Conservation (phyloP, 306 rosid species). For the Prunus padus region DNA sequence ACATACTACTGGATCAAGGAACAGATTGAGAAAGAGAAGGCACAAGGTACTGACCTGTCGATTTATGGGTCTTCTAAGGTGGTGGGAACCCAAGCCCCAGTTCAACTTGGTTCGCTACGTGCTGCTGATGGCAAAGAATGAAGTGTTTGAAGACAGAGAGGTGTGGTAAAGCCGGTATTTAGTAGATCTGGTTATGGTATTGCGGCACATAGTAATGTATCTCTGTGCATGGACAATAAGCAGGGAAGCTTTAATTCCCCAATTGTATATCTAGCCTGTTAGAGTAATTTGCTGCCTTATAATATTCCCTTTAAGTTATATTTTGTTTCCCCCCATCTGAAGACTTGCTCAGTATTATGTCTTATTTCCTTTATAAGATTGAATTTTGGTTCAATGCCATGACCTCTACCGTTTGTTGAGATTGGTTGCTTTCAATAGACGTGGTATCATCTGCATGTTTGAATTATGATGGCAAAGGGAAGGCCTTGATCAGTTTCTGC, state of each 20-base stretch:
- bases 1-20: slow-evolving; percentile 98
- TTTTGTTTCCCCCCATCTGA: slow-evolving; percentile 7
- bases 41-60: slow-evolving; percentile 63
- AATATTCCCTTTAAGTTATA: neutral
- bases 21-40: slow-evolving; percentile 94
- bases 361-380: neutral
- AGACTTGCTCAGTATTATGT: neutral
- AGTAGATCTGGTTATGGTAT: slow-evolving; percentile 14
- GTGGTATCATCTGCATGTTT: neutral
- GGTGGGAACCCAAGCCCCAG: slow-evolving; percentile 95
- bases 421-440: neutral
- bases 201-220: slow-evolving; percentile 9
- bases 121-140: slow-evolving; percentile 92
- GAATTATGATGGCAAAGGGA: neutral
- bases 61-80: slow-evolving; percentile 89
- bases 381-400: neutral
- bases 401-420: neutral
- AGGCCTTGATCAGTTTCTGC: too few species aligned
- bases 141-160: slow-evolving; percentile 10
- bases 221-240: slow-evolving; percentile 22
- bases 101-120: slow-evolving; percentile 92
- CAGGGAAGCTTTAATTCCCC: slow-evolving; percentile 23
- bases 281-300: slow-evolving; percentile 22
- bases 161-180: slow-evolving; percentile 19
- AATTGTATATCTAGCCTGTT: slow-evolving; percentile 19